phyloP scores from a whole-genome alignment of 495 filamentous ascomycete genomes.

The Cudoniella acicularis region DNA sequence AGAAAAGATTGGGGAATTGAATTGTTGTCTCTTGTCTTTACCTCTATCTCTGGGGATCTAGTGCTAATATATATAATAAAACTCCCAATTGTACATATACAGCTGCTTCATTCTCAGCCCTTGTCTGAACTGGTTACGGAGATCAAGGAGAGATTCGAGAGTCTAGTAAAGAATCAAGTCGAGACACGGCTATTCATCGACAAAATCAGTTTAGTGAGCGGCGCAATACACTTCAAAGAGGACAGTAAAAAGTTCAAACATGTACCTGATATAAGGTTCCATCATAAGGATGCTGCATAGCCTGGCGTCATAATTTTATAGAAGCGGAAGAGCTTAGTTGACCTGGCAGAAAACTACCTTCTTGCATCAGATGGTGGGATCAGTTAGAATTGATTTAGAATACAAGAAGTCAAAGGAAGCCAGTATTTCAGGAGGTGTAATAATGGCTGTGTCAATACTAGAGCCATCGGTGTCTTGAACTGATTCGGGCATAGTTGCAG shows the following conservation, averaged over 20 bases:
- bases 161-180: slow-evolving; percentile 9
- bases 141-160: slow-evolving; percentile 13
- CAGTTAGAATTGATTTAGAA: slow-evolving; percentile 20
- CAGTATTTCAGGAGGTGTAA: slow-evolving; percentile 16
- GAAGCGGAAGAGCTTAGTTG: slow-evolving; percentile 16
- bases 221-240: slow-evolving; percentile 17
- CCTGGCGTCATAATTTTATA: slow-evolving; percentile 19
- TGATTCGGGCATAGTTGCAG: no score
- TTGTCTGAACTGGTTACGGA: slow-evolving; percentile 8
- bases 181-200: slow-evolving; percentile 17
- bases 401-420: slow-evolving; percentile 21
- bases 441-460: no score
- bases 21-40: no score
- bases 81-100: no score
- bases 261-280: slow-evolving; percentile 19
- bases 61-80: no score
- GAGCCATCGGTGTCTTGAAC: no score
- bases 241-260: slow-evolving; percentile 18
- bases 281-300: slow-evolving; percentile 18
- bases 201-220: slow-evolving; percentile 16
- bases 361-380: slow-evolving; percentile 20
- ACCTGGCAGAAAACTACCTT: slow-evolving; percentile 20
- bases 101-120: no score
- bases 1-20: no score
- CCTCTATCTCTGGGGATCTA: no score